Evolutionary conservation across 306 rosid genomes (phyloP).

Genomic region (Macrotyloma uniflorum): DNA sequence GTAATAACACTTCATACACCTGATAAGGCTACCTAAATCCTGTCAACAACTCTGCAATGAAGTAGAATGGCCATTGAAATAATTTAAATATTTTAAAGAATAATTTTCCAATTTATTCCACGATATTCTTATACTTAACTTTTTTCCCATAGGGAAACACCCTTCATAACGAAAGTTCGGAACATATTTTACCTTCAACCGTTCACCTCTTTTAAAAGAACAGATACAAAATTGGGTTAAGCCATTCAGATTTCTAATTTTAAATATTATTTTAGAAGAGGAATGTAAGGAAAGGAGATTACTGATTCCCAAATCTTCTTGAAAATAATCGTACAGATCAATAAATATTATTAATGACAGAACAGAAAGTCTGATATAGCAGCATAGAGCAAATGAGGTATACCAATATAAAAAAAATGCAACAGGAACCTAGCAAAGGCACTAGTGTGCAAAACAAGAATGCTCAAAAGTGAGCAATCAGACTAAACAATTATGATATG

Average conservation of each 20-base stretch:
- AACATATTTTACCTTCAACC: background rate
- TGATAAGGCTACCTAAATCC: slow-evolving; percentile 14
- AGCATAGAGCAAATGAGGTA: background rate
- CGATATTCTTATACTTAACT: background rate
- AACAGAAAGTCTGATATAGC: background rate
- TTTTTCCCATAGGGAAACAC: background rate
- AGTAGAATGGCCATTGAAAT: background rate
- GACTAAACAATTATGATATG: background rate
- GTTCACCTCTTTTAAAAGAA: slow-evolving; percentile 1
- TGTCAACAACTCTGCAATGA: background rate
- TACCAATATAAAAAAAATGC: background rate
- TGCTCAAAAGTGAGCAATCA: background rate
- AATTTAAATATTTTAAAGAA: slow-evolving; percentile 12
- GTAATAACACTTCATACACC: slow-evolving; percentile 6
- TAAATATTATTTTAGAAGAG: background rate
- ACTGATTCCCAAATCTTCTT: slow-evolving; percentile 2
- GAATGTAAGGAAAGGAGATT: background rate
- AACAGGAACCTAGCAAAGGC: slow-evolving; percentile 2
- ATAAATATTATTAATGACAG: background rate
- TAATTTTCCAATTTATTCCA: background rate
- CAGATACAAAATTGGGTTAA: slow-evolving; percentile 5
- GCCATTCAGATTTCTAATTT: background rate
- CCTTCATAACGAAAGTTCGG: slow-evolving; percentile 2
- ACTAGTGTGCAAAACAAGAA: background rate
- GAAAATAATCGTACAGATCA: slow-evolving; percentile 16